Conservation (phyloP, 441 rosid genomes). For the Hura crepitans region DNA sequence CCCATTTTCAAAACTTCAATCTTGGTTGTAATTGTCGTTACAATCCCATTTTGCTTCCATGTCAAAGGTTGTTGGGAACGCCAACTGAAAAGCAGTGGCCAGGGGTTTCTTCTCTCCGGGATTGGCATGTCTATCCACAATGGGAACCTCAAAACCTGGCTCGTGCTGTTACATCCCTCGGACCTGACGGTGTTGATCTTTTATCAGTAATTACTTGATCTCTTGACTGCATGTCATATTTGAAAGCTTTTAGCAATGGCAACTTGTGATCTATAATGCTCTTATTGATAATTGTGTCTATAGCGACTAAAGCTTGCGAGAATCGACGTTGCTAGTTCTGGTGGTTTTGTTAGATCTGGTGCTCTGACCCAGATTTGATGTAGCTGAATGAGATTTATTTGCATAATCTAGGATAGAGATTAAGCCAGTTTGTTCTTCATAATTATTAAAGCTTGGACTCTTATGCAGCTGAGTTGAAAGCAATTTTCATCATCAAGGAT, state of each 20-base stretch:
- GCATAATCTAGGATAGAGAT: neutral
- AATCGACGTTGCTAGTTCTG: neutral
- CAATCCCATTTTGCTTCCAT: neutral
- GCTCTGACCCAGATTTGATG: neutral
- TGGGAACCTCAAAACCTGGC: constrained; percentile 84
- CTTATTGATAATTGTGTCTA: neutral
- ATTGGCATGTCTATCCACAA: constrained; percentile 89
- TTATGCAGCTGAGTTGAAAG: neutral
- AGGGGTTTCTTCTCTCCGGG: constrained; percentile 70
- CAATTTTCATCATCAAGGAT: no score
- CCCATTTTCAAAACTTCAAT: neutral
- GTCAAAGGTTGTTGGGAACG: constrained; percentile 73
- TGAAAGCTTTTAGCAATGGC: neutral
- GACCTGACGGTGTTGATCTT: constrained; percentile 84
- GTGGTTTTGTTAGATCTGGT: neutral
- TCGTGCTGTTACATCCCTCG: constrained; percentile 66
- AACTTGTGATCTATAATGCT: neutral
- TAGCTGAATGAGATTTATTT: neutral
- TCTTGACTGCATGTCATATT: neutral
- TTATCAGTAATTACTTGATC: constrained; percentile 43
- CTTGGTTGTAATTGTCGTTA: neutral
- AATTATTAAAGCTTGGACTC: neutral
- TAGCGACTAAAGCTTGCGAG: neutral
- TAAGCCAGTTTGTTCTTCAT: neutral
- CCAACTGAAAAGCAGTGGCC: constrained; percentile 89